Conservation (phyloP, 225 moss, liverwort and hornwort species). For the Takakia lepidozioides region DNA sequence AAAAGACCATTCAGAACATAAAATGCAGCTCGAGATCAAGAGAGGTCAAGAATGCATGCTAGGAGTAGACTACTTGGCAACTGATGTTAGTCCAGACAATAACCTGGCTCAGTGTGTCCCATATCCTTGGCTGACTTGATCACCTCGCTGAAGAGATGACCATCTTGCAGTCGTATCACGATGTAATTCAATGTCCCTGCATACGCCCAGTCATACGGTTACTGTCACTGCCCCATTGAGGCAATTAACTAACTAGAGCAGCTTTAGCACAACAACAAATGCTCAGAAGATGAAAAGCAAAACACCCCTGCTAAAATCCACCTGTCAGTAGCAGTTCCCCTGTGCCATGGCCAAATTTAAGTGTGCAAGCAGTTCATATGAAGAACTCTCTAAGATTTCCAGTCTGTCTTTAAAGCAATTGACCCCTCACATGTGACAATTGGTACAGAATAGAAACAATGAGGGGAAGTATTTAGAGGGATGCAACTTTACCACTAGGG, state of each 20-base stretch:
- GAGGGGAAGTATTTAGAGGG: background rate
- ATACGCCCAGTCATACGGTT: background rate
- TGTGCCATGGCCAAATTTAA: background rate
- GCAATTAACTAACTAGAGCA: too few species aligned
- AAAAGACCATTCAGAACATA: too few species aligned
- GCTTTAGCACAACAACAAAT: background rate
- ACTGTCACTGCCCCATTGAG: background rate
- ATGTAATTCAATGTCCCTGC: constrained; percentile 32
- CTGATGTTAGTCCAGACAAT: background rate
- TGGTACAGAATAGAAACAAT: background rate
- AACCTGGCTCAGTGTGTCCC: constrained; percentile 35
- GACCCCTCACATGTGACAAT: too few species aligned
- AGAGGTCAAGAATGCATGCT: background rate
- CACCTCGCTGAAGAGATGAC: constrained; percentile 21
- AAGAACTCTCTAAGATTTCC: too few species aligned
- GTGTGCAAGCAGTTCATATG: too few species aligned
- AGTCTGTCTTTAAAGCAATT: too few species aligned
- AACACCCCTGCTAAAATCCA: too few species aligned
- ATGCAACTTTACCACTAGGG: too few species aligned
- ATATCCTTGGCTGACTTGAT: constrained; percentile 21
- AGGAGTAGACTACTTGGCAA: background rate
- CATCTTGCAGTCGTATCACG: constrained; percentile 33
- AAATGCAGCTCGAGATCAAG: background rate
- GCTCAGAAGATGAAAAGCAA: too few species aligned
- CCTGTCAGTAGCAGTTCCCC: too few species aligned